These are phyloP conservation scores for Solanum piurae DNA, from an alignment of 257 asterid genomes.

Conservation along the genomic window DNA sequence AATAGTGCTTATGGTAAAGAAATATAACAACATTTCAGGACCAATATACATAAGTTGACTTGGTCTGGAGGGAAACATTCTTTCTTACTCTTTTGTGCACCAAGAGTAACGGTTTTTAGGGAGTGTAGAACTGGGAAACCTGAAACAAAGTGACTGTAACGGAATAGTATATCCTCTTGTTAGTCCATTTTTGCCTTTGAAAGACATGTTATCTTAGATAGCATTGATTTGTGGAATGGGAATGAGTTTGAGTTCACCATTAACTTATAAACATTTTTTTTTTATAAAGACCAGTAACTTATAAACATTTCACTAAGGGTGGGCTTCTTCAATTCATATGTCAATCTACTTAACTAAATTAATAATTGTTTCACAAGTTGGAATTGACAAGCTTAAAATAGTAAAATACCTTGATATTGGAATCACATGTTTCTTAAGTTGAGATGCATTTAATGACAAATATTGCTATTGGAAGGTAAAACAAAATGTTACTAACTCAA, in stretches of 20 bases:
- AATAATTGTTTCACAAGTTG: background rate
- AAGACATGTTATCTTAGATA: background rate
- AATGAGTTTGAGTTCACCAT: background rate
- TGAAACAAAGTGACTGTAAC: background rate
- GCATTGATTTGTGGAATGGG: background rate
- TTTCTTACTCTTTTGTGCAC: background rate
- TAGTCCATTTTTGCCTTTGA: background rate
- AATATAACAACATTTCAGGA: background rate
- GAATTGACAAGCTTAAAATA: background rate
- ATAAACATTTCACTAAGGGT: background rate
- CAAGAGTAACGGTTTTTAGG: background rate
- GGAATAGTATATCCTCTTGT: background rate
- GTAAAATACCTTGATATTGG: background rate
- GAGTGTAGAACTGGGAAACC: background rate
- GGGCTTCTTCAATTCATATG: background rate
- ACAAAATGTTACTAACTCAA: background rate
- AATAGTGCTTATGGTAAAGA: background rate
- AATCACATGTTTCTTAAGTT: background rate
- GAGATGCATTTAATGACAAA: background rate
- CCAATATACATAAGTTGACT: background rate
- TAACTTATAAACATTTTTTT: background rate
- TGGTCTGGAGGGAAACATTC: background rate
- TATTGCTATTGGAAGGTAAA: background rate
- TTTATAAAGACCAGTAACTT: background rate
- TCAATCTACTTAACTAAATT: background rate